Evolutionary conservation across 2,329 filamentous ascomycete species (phyloP).

Genomic region (Daldinia eschscholtzii): DNA sequence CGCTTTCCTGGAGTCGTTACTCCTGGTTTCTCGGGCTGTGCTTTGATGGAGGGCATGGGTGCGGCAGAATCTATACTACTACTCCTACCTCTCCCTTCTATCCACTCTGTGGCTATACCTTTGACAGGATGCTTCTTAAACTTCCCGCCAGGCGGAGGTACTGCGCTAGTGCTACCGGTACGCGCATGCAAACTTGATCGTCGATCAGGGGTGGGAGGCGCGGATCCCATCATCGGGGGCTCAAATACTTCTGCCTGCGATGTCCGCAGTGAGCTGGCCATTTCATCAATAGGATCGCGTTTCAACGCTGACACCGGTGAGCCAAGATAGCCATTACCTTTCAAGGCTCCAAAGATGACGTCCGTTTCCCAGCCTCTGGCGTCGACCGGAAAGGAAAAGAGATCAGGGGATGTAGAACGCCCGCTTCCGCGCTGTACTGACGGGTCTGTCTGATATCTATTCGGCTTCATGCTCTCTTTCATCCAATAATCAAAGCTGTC

Average conservation of each 20-base stretch:
- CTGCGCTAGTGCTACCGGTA: constrained; percentile 53
- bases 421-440: constrained; percentile 28
- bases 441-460: constrained; percentile 35
- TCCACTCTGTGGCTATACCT: constrained; percentile 32
- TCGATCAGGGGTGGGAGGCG: constrained; percentile 64
- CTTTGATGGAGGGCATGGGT: constrained; percentile 32
- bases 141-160: constrained; percentile 37
- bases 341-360: constrained; percentile 60
- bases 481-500: constrained; percentile 70
- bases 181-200: constrained; percentile 67
- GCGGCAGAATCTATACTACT: constrained; percentile 50
- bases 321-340: constrained; percentile 53
- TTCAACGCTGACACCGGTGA: constrained; percentile 52
- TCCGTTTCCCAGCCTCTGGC: constrained; percentile 62
- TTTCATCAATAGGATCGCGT: constrained; percentile 61
- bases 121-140: constrained; percentile 44
- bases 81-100: constrained; percentile 45
- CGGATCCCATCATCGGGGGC: constrained; percentile 48
- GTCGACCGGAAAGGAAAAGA: constrained; percentile 65
- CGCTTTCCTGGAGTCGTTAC: constrained; percentile 51
- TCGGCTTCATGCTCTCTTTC: constrained; percentile 63
- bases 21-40: constrained; percentile 41
- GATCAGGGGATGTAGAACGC: constrained; percentile 61
- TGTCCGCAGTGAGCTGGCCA: constrained; percentile 59
- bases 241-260: constrained; percentile 55